Evolutionary conservation across 2,329 filamentous ascomycete species (phyloP).

Genomic region (Epichloe coenophiala): DNA sequence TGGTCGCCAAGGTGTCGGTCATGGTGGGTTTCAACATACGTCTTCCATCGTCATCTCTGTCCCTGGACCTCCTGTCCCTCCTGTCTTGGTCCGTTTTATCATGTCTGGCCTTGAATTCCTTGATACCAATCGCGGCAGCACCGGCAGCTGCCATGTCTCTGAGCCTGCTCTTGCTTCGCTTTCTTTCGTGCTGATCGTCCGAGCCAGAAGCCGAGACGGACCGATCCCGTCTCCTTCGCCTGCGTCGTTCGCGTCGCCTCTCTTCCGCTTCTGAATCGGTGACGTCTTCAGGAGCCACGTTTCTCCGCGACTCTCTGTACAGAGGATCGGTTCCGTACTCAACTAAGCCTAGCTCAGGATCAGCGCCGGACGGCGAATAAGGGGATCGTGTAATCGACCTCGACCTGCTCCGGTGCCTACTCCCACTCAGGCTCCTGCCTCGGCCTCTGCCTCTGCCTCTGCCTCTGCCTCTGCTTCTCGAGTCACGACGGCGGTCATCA

Average conservation of each 20-base stretch:
- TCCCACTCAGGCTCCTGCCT: conserved; percentile 15
- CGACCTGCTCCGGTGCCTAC: conserved; percentile 25
- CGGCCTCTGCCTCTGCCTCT: conserved; percentile 16
- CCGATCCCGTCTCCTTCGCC: conserved; percentile 20
- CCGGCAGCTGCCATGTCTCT: conserved; percentile 38
- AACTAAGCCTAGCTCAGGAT: conserved; percentile 56
- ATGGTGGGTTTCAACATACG: conserved; percentile 9
- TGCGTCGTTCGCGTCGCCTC: conserved; percentile 24
- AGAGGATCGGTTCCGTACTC: conserved; percentile 50
- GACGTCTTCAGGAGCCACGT: conserved; percentile 20
- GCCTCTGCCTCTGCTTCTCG: conserved; percentile 17
- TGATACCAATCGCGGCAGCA: conserved; percentile 49
- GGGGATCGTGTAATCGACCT: conserved; percentile 38
- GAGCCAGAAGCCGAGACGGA: conserved; percentile 22
- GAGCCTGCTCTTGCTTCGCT: conserved; percentile 40
- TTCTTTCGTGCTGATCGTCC: conserved; percentile 19
- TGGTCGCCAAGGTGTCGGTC: neutral
- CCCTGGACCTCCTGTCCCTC: conserved; percentile 23
- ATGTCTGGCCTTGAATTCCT: conserved; percentile 37
- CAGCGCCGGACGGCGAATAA: conserved; percentile 40
- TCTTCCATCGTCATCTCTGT: conserved; percentile 13
- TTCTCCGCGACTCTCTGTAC: conserved; percentile 25
- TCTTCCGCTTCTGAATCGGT: conserved; percentile 38
- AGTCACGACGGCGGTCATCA: conserved; percentile 20
- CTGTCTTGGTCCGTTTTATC: conserved; percentile 29